phyloP scores from a whole-genome alignment of 1,284 basidiomycete species.

The Puccinia horiana region DNA sequence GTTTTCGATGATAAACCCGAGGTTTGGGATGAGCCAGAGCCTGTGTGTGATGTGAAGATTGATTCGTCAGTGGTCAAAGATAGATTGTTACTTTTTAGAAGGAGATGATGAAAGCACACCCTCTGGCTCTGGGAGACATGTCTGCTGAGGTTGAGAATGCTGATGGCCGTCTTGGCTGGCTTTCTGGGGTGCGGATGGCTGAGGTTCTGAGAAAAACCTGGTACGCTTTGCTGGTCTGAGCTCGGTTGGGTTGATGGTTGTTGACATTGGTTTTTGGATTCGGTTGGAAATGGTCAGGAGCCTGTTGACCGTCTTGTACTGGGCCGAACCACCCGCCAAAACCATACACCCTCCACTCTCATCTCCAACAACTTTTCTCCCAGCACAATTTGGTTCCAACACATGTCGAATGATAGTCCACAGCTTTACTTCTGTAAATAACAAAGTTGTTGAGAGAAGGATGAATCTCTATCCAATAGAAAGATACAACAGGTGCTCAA shows the following conservation, averaged over 20 bases:
- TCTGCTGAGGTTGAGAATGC: background rate
- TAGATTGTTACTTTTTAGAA: background rate
- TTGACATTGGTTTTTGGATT: background rate
- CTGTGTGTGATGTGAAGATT: background rate
- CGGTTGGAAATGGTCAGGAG: background rate
- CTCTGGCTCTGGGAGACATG: background rate
- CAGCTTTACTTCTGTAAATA: no score
- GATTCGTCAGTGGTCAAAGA: background rate
- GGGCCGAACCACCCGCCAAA: background rate
- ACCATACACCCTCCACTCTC: no score
- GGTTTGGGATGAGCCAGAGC: background rate
- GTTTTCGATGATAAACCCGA: background rate
- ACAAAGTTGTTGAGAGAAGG: background rate
- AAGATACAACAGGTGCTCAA: no score
- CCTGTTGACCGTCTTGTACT: background rate
- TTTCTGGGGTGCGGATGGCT: background rate
- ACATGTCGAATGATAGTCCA: no score
- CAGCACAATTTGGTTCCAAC: no score
- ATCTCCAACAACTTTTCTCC: no score
- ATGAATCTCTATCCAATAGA: background rate
- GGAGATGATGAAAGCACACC: background rate
- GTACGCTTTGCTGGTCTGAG: constrained; percentile 4
- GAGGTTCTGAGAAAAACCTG: background rate
- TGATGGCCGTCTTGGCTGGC: background rate
- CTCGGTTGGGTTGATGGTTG: background rate